Base-by-base conservation (phyloP, 305 asterid species). In the Stenogyne calaminthoides region DNA sequence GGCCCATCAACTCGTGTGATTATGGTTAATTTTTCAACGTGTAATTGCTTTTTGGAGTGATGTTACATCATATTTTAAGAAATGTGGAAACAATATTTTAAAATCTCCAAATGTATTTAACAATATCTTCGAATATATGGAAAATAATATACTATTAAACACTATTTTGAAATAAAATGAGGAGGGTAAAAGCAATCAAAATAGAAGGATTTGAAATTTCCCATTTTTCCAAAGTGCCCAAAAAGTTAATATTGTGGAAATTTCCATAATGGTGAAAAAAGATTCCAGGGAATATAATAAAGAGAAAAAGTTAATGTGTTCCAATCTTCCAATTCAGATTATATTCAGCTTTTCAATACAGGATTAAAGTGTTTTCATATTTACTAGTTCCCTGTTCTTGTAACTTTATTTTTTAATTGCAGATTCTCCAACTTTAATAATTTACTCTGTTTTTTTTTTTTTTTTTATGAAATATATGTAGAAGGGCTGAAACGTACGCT, bases 241-340 rank as follows among this genome's bases (percentile, higher is more conserved):
- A 62, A 70, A 71, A 66, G 64, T 64, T 55, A 11, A 57, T 59
- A 44, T 11, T 65, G 57, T 40, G 60, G 67, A 77, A 80, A 74
- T 83, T 81, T 81, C 61, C 34, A 58, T 51, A 76, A 80, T 29
- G 74, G 64, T 79, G 85, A 75, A 82, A 84, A 74, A 71, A 73
- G 80, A 81, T 81, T 81, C 78, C 69, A 71, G 60, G 69, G 89
- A 86, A 84, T 80, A 84, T 69, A 47, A 78, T 76, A 86, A 84
- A 79, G 83, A 79, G 80, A 65, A 76, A 25, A 82, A 66, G 78
- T 42, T 74, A 80, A 69, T 74, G 79, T 76, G 66, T 73, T 78
- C 77, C 80, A 85, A 74, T 74, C 84, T 81, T 80, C 73, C 78
- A 77, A 27, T 22, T 75, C 51, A 73, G 77, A 82, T 76, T 72